A percentile compares a stretch with the other conserved stretches of the same genome.
Conservation (phyloP, 768 basidiomycete genomes). For the Phylloporus arenicola region DNA sequence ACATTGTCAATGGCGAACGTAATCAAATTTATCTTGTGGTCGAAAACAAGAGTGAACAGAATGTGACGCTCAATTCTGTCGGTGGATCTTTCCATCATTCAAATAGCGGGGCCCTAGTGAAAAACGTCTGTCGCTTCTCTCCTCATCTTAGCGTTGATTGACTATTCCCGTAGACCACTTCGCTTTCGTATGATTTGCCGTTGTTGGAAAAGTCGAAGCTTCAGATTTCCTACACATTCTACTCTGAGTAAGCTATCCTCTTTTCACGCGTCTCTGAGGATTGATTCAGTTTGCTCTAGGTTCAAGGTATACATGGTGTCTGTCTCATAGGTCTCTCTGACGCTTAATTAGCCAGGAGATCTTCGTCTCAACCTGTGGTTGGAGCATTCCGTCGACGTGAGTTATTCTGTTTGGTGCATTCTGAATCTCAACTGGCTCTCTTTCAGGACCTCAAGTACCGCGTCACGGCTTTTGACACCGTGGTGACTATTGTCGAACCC, state of each 20-base stretch:
- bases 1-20: slow-evolving; percentile 78
- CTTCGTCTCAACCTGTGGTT: slow-evolving; percentile 69
- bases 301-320: slow-evolving; percentile 47
- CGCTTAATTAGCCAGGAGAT: slow-evolving; percentile 58
- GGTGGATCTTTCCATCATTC: slow-evolving; percentile 66
- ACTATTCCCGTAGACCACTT: slow-evolving; percentile 47
- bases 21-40: slow-evolving; percentile 61
- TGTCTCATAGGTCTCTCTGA: not conserved
- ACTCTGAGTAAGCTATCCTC: slow-evolving; percentile 65
- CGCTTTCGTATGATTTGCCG: slow-evolving; percentile 45
- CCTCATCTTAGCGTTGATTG: not conserved
- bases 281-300: slow-evolving; percentile 30
- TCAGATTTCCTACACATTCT: slow-evolving; percentile 65
- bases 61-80: slow-evolving; percentile 61
- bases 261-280: not conserved
- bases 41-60: slow-evolving; percentile 72
- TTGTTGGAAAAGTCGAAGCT: slow-evolving; percentile 54
- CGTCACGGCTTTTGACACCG: slow-evolving; percentile 66
- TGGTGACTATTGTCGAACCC: slow-evolving; percentile 78
- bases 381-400: slow-evolving; percentile 62
- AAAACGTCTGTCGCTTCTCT: slow-evolving; percentile 52
- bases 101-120: slow-evolving; percentile 56
- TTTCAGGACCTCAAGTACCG: slow-evolving; percentile 52
- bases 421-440: not conserved
- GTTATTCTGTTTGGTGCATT: slow-evolving; percentile 12